Base-by-base conservation (phyloP, 345 rosid species). In the Carallia pectinifolia region DNA sequence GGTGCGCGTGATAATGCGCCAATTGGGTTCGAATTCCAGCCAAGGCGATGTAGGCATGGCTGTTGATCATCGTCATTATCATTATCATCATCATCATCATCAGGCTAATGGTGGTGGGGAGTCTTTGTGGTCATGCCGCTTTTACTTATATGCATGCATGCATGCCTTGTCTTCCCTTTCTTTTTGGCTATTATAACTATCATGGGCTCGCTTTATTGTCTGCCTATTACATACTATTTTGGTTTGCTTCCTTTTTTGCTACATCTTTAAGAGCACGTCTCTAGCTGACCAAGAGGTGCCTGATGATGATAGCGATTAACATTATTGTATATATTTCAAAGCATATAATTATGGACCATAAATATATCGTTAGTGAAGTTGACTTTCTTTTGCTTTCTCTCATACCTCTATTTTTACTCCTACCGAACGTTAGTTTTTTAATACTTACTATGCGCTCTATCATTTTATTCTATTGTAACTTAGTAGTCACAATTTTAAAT, bases 1-100 rank as follows among this genome's bases (percentile, higher is more conserved):
- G 40, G 85, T 86, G 50, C 96, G 83, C 74, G 64, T 85, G 73
- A 77, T 78, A 68, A 68, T 83, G 80, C 78, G 77, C 40, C 73
- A 69, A 5, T 52, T 64, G 58, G 53, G 68, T 44, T 56, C 79
- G 30, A 72, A 52, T 53, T 68, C 82, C 40, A 63, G 27, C 31
- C 15, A 27, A 56, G 31, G 31, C 17, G 27, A 10, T 56, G 17
- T 75, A 33, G 80, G 76, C 77, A 67, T 72, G 80, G 62, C 59
- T 53, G 77, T 58, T 60, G 60, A 77, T 33, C 0, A 33, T 1
- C 4, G 4, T 33, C 34, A 33, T 13, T 16, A 44, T 44, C 50
- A 13, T 61, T 23, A 23, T 23, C 34, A 33, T 1, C 4, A 33
- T 33, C 34, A 33, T 13, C 50, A 44, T 44, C 50, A 13, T 61